A percentile compares a stretch with the other conserved stretches of the same genome.
phyloP scores from a whole-genome alignment of 345 rosid genomes.

The Boechera divaricarpa region DNA sequence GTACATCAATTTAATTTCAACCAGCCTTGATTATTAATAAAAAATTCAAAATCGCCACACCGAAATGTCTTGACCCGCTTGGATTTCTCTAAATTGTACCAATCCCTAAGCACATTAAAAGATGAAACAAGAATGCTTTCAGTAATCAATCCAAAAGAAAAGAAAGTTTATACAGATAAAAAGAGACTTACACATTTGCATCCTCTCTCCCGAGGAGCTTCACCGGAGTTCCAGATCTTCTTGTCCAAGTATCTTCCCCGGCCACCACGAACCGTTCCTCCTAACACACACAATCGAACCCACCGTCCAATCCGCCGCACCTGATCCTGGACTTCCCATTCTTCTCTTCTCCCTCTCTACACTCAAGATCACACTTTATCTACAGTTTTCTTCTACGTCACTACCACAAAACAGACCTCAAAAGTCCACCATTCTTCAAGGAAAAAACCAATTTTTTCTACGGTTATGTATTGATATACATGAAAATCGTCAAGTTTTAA shows the following conservation, averaged over 20 bases:
- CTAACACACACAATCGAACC: slow-evolving; percentile 98
- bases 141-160: slow-evolving; percentile 21
- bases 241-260: slow-evolving; percentile 82
- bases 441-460: neutral
- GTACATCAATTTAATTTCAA: no score
- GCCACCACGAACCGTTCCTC: slow-evolving; percentile 99
- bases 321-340: slow-evolving; percentile 64
- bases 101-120: slow-evolving; percentile 61
- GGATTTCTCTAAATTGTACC: slow-evolving; percentile 98
- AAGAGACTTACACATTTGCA: slow-evolving; percentile 89
- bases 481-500: neutral
- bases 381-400: slow-evolving; percentile 22
- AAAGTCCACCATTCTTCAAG: slow-evolving; percentile 40
- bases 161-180: neutral
- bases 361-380: slow-evolving; percentile 35
- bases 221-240: slow-evolving; percentile 98
- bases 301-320: slow-evolving; percentile 55
- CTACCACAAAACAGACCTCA: slow-evolving; percentile 29
- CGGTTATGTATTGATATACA: slow-evolving; percentile 36
- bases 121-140: slow-evolving; percentile 3
- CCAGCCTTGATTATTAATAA: no score
- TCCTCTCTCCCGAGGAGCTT: slow-evolving; percentile 99
- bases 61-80: slow-evolving; percentile 97
- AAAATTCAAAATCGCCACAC: slow-evolving; percentile 84
- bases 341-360: slow-evolving; percentile 20